These are phyloP conservation scores for Ganoderma sinense DNA, from an alignment of 1,284 basidiomycete species.

Conservation along the genomic window DNA sequence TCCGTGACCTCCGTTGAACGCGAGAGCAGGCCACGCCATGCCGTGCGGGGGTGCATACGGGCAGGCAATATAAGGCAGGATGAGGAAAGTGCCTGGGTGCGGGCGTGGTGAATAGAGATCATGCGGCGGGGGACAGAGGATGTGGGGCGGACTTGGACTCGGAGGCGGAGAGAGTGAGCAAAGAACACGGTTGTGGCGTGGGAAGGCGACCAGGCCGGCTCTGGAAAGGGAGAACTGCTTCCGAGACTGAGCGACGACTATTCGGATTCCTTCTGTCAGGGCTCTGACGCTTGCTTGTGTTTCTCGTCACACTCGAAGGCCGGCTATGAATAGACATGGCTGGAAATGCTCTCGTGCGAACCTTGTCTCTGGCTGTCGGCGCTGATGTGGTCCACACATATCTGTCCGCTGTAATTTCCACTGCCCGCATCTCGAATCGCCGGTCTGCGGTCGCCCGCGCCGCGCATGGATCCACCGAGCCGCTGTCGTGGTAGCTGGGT, in stretches of 20 bases:
- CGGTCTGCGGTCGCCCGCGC: constrained; percentile 2
- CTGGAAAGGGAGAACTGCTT: constrained; percentile 4
- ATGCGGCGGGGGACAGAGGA: not conserved
- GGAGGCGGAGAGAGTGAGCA: not conserved
- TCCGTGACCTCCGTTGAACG: not conserved
- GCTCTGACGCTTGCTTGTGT: constrained; percentile 13
- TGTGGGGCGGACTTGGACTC: not conserved
- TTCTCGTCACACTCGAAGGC: constrained; percentile 15
- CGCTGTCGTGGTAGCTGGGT: constrained; percentile 11
- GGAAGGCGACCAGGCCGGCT: constrained; percentile 12
- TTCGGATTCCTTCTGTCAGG: constrained; percentile 24
- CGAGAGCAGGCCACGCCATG: not conserved
- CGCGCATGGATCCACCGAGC: not conserved
- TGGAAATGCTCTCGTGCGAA: not conserved
- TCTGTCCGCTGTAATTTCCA: constrained; percentile 14
- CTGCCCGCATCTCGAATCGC: constrained; percentile 1
- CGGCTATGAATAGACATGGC: constrained; percentile 20
- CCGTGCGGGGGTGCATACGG: not conserved
- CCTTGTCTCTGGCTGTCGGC: constrained; percentile 2
- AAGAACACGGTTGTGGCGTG: constrained; percentile 29
- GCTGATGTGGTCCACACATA: not conserved
- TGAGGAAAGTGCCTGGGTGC: not conserved
- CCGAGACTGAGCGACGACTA: constrained; percentile 21
- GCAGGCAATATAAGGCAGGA: not conserved
- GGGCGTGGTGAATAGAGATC: not conserved